Conservation (phyloP, 2,329 filamentous ascomycete genomes). For the Colletotrichum cereale region DNA sequence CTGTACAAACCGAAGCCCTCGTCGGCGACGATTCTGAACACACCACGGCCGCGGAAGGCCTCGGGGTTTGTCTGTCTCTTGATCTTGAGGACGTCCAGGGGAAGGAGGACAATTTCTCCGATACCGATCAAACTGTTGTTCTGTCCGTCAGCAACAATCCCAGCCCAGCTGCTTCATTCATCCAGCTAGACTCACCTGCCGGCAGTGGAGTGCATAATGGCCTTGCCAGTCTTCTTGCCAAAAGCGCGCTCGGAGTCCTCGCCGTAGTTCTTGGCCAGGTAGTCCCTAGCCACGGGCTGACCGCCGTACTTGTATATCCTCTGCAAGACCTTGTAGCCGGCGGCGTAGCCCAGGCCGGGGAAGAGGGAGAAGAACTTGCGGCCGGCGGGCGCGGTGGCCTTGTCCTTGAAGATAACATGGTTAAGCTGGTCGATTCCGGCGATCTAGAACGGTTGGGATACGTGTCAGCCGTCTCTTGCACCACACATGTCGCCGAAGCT, state of each 20-base stretch:
- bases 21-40: constrained; percentile 89
- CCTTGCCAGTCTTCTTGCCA: constrained; percentile 97
- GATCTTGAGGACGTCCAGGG: constrained; percentile 98
- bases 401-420: constrained; percentile 93
- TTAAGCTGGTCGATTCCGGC: constrained; percentile 74
- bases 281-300: constrained; percentile 95
- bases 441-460: constrained; percentile 9
- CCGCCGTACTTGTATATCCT: constrained; percentile 99
- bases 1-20: constrained; percentile 97
- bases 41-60: constrained; percentile 92
- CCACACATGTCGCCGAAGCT: neutral
- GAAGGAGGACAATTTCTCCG: constrained; percentile 94
- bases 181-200: constrained; percentile 73
- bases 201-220: constrained; percentile 96
- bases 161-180: constrained; percentile 3
- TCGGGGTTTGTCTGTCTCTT: constrained; percentile 99
- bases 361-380: constrained; percentile 95
- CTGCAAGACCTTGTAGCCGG: constrained; percentile 98
- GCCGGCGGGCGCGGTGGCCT: constrained; percentile 76
- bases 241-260: constrained; percentile 89
- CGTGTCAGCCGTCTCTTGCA: constrained; percentile 15
- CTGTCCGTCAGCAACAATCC: neutral
- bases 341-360: constrained; percentile 95
- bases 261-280: constrained; percentile 83
- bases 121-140: constrained; percentile 86